These are phyloP conservation scores for Boletus sp. DNA, from an alignment of 1,284 basidiomycete genomes.

Conservation along the genomic window DNA sequence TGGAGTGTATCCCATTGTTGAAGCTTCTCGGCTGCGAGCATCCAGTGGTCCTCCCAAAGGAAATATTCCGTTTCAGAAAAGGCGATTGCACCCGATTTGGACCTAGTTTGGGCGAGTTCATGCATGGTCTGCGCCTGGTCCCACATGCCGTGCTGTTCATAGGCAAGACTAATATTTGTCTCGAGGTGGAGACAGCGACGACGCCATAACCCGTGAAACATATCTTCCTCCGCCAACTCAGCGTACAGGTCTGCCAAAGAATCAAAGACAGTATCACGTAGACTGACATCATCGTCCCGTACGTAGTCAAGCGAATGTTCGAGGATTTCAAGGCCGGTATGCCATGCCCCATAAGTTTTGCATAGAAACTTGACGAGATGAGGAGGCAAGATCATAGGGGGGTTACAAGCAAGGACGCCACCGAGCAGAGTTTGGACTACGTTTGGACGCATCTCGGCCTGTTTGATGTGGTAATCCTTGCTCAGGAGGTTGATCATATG, in stretches of 20 bases:
- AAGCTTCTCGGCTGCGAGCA: slow-evolving; percentile 92
- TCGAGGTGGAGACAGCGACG: slow-evolving; percentile 87
- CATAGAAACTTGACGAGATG: slow-evolving; percentile 96
- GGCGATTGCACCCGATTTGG: slow-evolving; percentile 81
- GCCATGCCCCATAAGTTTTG: slow-evolving; percentile 97
- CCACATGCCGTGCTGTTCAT: slow-evolving; percentile 99
- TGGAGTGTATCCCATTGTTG: slow-evolving; percentile 98
- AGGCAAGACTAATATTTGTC: slow-evolving; percentile 91
- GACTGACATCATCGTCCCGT: slow-evolving; percentile 80
- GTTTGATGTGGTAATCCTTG: slow-evolving; percentile 92
- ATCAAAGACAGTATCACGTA: slow-evolving; percentile 88
- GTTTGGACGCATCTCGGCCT: slow-evolving; percentile 92
- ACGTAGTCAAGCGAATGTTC: slow-evolving; percentile 74
- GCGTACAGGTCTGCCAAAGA: slow-evolving; percentile 96
- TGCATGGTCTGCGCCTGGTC: slow-evolving; percentile 90
- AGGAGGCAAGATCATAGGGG: slow-evolving; percentile 89
- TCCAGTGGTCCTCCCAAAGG: slow-evolving; percentile 99
- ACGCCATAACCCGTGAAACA: slow-evolving; percentile 98
- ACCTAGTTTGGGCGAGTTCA: slow-evolving; percentile 89
- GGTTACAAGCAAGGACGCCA: slow-evolving; percentile 83
- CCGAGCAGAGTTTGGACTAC: slow-evolving; percentile 91
- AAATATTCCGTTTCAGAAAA: slow-evolving; percentile 98
- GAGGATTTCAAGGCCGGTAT: slow-evolving; percentile 90
- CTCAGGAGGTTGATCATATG: slow-evolving; percentile 91
- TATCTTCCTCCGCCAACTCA: slow-evolving; percentile 94